phyloP scores from a whole-genome alignment of 306 rosid species.

The Begonia loranthoides region DNA sequence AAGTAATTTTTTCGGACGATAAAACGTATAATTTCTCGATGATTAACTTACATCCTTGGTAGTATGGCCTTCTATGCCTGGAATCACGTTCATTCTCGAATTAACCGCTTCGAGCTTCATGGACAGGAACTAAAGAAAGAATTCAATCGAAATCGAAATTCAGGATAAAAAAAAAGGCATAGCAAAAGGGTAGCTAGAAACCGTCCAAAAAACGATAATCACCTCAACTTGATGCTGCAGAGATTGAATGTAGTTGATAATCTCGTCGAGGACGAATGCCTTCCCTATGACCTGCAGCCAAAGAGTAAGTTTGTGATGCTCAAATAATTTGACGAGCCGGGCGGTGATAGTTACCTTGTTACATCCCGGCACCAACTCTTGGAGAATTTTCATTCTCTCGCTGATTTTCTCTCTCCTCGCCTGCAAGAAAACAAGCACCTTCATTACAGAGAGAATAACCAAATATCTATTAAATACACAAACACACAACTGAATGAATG shows the following conservation, averaged over 20 bases:
- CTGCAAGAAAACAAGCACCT: conserved; percentile 13
- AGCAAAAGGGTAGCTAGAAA: conserved; percentile 5
- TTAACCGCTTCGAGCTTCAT: conserved; percentile 88
- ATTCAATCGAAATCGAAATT: no score
- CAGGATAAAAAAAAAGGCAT: conserved; percentile 1
- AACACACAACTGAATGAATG: conserved; percentile 1
- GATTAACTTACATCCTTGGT: conserved; percentile 57
- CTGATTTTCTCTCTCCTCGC: conserved; percentile 94
- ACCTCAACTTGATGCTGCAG: conserved; percentile 92
- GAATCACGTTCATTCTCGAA: conserved; percentile 44
- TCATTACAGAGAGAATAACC: not conserved
- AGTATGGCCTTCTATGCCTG: conserved; percentile 40
- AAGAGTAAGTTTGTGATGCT: no score
- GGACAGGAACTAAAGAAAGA: conserved; percentile 67
- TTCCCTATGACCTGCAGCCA: conserved; percentile 68
- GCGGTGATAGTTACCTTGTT: no score
- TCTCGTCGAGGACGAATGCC: conserved; percentile 88
- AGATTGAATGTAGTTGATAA: conserved; percentile 83
- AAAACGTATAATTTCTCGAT: no score
- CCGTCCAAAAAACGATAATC: conserved; percentile 1
- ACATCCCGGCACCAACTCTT: conserved; percentile 92
- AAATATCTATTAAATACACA: not conserved
- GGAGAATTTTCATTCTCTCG: conserved; percentile 82
- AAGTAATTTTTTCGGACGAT: no score
- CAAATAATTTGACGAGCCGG: no score